Percentiles rank a stretch among this genome's conserved stretches.
phyloP scores from a whole-genome alignment of 1,139 yeast species.

The Sugiyamaella grinbergsii region DNA sequence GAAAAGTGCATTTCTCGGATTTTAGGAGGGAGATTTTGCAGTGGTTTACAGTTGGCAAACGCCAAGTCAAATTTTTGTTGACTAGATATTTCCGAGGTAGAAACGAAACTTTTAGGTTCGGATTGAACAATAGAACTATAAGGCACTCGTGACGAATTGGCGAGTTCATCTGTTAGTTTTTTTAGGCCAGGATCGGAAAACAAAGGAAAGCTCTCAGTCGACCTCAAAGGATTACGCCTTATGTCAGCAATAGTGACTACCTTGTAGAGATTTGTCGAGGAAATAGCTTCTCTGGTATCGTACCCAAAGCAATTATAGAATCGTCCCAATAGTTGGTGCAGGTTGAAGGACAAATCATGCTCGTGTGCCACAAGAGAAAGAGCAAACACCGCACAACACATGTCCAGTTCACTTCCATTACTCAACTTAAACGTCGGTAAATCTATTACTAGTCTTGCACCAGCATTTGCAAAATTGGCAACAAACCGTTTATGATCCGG shows the following conservation, averaged over 20 bases:
- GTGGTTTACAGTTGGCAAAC: constrained; percentile 2
- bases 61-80: constrained; percentile 1
- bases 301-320: not conserved
- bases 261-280: constrained; percentile 3
- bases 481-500: constrained; percentile 5
- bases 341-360: not conserved
- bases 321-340: not conserved
- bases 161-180: not conserved
- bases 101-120: not conserved
- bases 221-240: not conserved
- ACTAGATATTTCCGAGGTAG: not conserved
- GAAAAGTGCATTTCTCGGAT: not conserved
- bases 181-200: constrained; percentile 2
- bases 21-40: not conserved
- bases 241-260: not conserved
- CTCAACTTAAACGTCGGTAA: not conserved
- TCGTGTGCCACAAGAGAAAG: not conserved
- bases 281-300: not conserved
- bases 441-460: not conserved
- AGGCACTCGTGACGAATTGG: not conserved
- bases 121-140: not conserved
- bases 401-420: constrained; percentile 2
- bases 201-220: not conserved
- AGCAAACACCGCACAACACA: constrained; percentile 10
- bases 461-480: constrained; percentile 4